Conservation (phyloP, 768 basidiomycete species). For the Boletus reticuloceps region DNA sequence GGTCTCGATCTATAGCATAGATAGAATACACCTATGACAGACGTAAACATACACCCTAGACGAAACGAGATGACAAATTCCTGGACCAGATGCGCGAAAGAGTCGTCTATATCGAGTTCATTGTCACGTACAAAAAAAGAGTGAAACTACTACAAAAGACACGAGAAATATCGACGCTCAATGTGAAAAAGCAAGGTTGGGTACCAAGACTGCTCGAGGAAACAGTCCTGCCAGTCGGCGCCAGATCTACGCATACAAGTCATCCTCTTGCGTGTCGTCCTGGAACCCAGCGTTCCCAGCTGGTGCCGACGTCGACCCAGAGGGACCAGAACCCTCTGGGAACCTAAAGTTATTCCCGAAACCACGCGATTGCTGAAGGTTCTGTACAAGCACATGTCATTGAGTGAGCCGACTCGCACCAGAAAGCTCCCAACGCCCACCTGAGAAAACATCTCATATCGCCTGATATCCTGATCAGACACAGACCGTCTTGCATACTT, state of each 20-base stretch:
- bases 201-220: background rate
- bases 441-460: slow-evolving; percentile 98
- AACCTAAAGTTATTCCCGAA: slow-evolving; percentile 98
- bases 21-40: background rate
- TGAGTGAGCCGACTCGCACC: background rate
- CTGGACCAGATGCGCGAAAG: too few species aligned
- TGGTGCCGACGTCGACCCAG: slow-evolving; percentile 37
- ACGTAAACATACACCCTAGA: too few species aligned
- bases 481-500: slow-evolving; percentile 95
- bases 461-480: slow-evolving; percentile 92
- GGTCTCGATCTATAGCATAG: background rate
- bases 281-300: slow-evolving; percentile 77
- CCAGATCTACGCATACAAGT: slow-evolving; percentile 78
- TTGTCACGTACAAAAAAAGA: slow-evolving; percentile 3
- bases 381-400: slow-evolving; percentile 42
- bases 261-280: slow-evolving; percentile 87
- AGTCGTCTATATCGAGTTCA: slow-evolving; percentile 10
- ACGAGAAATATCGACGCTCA: background rate
- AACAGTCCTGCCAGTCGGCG: background rate
- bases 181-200: too few species aligned
- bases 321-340: slow-evolving; percentile 66
- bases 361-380: slow-evolving; percentile 86
- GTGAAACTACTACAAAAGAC: slow-evolving; percentile 2
- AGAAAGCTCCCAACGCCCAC: slow-evolving; percentile 35
- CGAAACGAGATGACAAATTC: too few species aligned